phyloP scores from a whole-genome alignment of 352 stramenopile species.

The Stephanocyclus meneghinianus region DNA sequence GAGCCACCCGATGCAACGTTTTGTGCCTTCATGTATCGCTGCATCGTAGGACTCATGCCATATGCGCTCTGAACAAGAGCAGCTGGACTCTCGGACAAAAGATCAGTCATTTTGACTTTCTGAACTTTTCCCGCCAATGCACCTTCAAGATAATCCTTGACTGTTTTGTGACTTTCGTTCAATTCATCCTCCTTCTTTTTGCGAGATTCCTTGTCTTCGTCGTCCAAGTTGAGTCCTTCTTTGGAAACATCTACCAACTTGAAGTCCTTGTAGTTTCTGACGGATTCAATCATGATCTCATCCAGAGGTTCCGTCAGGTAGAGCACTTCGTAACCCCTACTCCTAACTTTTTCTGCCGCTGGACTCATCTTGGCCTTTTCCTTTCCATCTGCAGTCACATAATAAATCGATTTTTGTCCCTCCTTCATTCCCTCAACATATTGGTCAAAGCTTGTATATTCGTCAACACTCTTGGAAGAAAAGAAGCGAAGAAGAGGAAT shows the following conservation, averaged over 20 bases:
- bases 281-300: conserved; percentile 98
- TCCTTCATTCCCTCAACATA: conserved; percentile 96
- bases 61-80: conserved; percentile 85
- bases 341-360: conserved; percentile 99
- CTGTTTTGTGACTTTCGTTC: conserved; percentile 62
- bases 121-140: conserved; percentile 67
- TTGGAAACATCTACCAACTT: conserved; percentile 98
- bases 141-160: conserved; percentile 71
- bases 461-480: conserved; percentile 97
- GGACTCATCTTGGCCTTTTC: conserved; percentile 97
- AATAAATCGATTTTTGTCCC: conserved; percentile 98
- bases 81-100: conserved; percentile 81
- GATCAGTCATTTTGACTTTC: conserved; percentile 81
- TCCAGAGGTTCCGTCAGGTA: conserved; percentile 99
- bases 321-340: conserved; percentile 99
- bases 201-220: conserved; percentile 93
- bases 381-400: conserved; percentile 98
- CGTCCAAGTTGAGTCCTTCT: conserved; percentile 94
- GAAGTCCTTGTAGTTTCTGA: conserved; percentile 99
- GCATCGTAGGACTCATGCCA: conserved; percentile 86
- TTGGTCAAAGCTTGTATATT: conserved; percentile 95
- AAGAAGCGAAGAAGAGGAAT: conserved; percentile 98
- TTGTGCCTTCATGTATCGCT: conserved; percentile 85
- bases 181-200: conserved; percentile 82
- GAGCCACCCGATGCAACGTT: conserved; percentile 79